Evolutionary conservation across 1,284 basidiomycete species (phyloP).

Genomic region (Apiotrichum akiyoshidainum): DNA sequence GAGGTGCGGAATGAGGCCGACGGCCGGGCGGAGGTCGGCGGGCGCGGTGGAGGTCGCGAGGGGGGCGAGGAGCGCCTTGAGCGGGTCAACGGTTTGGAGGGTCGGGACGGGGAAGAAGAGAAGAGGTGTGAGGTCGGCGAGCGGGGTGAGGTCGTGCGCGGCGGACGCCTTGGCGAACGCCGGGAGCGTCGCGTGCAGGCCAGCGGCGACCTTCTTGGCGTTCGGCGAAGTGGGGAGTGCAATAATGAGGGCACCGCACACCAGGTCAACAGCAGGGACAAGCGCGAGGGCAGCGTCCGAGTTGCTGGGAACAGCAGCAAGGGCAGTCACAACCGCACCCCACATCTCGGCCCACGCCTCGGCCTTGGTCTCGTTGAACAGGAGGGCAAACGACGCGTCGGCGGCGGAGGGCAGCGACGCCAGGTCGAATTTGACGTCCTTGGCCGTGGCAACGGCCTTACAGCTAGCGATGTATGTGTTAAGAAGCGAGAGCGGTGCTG

Average conservation of each 20-base stretch:
- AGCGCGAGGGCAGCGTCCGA: neutral
- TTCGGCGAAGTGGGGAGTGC: constrained; percentile 22
- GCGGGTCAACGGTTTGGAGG: constrained; percentile 25
- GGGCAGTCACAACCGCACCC: constrained; percentile 17
- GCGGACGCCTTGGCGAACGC: constrained; percentile 19
- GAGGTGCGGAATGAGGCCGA: constrained; percentile 25
- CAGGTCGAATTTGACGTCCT: neutral
- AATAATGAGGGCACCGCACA: constrained; percentile 10
- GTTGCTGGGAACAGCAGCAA: neutral
- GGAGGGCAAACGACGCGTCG: constrained; percentile 10
- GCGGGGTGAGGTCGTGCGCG: constrained; percentile 10
- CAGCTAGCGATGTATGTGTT: constrained; percentile 16
- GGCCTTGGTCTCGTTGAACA: constrained; percentile 25
- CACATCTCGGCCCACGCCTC: constrained; percentile 37
- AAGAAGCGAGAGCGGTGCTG: constrained; percentile 21
- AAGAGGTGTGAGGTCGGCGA: constrained; percentile 19
- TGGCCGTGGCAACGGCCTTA: neutral
- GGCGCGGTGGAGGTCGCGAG: constrained; percentile 2
- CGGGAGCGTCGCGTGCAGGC: constrained; percentile 22
- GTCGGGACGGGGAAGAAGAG: constrained; percentile 31
- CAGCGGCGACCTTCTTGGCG: constrained; percentile 34
- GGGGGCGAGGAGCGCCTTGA: constrained; percentile 14
- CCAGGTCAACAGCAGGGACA: constrained; percentile 9
- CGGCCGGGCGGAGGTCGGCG: constrained; percentile 8
- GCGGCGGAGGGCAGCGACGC: constrained; percentile 1